phyloP scores from a whole-genome alignment of 352 stramenopile species.

The Phytophthora tentaculata region DNA sequence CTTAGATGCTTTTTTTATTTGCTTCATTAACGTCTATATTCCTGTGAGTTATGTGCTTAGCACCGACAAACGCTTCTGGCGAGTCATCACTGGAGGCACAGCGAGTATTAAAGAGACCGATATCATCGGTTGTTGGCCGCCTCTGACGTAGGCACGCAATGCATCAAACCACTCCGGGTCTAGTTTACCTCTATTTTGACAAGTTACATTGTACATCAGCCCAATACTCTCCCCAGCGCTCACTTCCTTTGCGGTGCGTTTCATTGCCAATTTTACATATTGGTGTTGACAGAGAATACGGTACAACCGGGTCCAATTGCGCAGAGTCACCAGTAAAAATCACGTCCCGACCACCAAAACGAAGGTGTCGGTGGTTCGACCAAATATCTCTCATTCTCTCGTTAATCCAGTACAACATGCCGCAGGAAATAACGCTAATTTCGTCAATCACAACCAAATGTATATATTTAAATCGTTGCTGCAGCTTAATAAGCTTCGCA shows the following conservation, averaged over 20 bases:
- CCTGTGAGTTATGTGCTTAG: background rate
- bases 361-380: no score
- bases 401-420: no score
- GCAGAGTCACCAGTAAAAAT: background rate
- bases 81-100: background rate
- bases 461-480: no score
- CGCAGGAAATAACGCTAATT: no score
- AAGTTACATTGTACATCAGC: background rate
- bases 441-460: no score
- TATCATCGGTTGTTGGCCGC: background rate
- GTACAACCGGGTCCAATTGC: background rate
- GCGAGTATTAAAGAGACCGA: background rate
- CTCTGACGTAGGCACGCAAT: background rate
- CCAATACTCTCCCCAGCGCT: background rate
- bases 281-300: background rate
- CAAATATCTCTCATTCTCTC: no score
- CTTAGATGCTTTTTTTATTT: background rate
- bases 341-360: background rate
- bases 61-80: background rate
- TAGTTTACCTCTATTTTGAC: slow-evolving; percentile 1
- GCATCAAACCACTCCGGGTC: slow-evolving; percentile 9
- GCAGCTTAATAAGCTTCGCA: no score
- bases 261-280: background rate
- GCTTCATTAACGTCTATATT: background rate
- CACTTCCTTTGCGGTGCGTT: background rate